Evolutionary conservation across 805 yeast species (phyloP), one percentile per base, ranked within the genome.

Genomic region (Candida palmyrensis): DNA sequence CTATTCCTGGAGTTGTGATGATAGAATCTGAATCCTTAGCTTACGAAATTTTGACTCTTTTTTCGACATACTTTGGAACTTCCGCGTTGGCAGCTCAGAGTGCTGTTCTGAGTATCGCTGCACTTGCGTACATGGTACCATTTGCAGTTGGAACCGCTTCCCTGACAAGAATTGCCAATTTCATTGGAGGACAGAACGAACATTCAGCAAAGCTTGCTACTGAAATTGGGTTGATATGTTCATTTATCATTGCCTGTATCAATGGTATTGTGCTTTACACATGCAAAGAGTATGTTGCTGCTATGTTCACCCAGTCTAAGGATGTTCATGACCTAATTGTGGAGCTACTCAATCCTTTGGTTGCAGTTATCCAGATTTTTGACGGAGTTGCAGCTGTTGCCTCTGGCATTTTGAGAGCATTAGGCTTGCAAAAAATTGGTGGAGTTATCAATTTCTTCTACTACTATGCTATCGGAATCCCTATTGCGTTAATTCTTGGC

Each of bases 371-470:
- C 43, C 87, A 82, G 43, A 55, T 84, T 2, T 71, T 75, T 37
- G 95, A 85, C 53, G 79, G 86, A 3, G 50, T 82, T 12, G 81
- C 84, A 11, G 75, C 81, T 27, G 77, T 82, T 12, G 78, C 86
- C 3, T 77, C 82, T 26, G 92, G 89, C 1, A 69, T 81, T 22
- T 58, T 85, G 37, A 62, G 95, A 39, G 88, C 89, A 2, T 80
- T 81, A 51, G 95, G 90, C 0, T 60, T 78, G 29, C 95, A 85
- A 52, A 71, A 68, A 30, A 66, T 82, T 29, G 94, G 94, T 2
- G 86, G 90, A 0, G 43, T 73, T 9, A 62, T 84, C 32, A 85
- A 83, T 46, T 62, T 85, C 29, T 49, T 81, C n/a, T 73, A 80
- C 0, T 85, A 85, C 56, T 85, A 85, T 53, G 66, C 71, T 3